Evolutionary conservation across 805 yeast genomes (phyloP).

Genomic region (Yamadazyma philogaea): DNA sequence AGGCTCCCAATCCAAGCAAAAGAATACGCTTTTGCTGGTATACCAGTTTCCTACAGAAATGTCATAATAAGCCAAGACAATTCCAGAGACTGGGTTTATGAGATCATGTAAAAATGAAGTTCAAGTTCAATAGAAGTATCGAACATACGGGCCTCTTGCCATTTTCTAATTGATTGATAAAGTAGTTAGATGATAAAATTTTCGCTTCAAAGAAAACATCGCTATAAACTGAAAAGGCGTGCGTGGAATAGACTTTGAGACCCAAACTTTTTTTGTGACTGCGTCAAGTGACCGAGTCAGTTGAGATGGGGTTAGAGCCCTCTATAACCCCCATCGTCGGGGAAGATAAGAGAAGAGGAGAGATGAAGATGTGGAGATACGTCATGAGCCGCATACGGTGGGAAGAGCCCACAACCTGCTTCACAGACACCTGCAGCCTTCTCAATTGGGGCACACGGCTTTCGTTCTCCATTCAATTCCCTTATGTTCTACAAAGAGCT

Average conservation of each 20-base stretch:
- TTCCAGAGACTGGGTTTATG: constrained; percentile 8
- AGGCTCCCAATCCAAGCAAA: constrained; percentile 47
- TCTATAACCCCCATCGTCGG: neutral
- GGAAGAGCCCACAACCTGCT: neutral
- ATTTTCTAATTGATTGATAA: constrained; percentile 23
- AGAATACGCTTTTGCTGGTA: constrained; percentile 8
- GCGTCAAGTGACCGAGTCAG: neutral
- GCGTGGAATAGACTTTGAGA: neutral
- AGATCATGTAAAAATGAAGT: constrained; percentile 3
- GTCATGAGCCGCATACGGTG: neutral
- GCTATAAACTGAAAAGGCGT: neutral
- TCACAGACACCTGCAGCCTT: neutral
- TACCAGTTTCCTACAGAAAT: constrained; percentile 5
- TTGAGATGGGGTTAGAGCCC: constrained; percentile 3
- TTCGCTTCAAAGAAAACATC: neutral
- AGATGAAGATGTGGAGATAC: constrained; percentile 2
- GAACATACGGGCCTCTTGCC: constrained; percentile 56
- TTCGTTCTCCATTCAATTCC: too few species aligned
- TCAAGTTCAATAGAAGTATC: constrained; percentile 4
- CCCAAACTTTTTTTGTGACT: neutral
- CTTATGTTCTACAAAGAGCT: neutral
- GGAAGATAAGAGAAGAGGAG: constrained; percentile 3
- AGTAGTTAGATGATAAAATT: constrained; percentile 6
- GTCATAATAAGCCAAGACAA: neutral
- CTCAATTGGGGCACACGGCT: neutral